Conservation (phyloP, 257 asterid species). For the Paraleonurus japonicus region DNA sequence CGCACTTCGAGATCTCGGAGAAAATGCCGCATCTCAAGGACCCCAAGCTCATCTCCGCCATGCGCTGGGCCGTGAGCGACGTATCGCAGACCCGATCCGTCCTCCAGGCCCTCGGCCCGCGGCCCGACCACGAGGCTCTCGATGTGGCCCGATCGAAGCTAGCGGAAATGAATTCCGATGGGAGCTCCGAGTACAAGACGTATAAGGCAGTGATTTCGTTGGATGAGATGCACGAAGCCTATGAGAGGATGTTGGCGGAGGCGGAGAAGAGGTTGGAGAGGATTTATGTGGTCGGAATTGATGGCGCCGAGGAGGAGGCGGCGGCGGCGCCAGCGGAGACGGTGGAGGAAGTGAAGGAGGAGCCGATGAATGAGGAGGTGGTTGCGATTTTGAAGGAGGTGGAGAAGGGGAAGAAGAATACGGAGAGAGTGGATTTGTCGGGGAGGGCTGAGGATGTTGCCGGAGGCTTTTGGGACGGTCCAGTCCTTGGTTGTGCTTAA, state of each 20-base stretch:
- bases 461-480: slow-evolving; percentile 75
- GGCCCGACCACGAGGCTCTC: slow-evolving; percentile 86
- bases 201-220: slow-evolving; percentile 62
- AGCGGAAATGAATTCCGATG: slow-evolving; percentile 44
- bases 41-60: slow-evolving; percentile 60
- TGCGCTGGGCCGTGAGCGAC: slow-evolving; percentile 75
- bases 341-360: slow-evolving; percentile 36
- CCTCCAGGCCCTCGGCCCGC: slow-evolving; percentile 61
- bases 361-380: slow-evolving; percentile 18
- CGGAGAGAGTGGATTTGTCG: slow-evolving; percentile 65
- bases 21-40: slow-evolving; percentile 77
- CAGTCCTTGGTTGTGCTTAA: slow-evolving; percentile 58
- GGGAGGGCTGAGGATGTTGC: slow-evolving; percentile 58
- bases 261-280: slow-evolving; percentile 73
- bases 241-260: slow-evolving; percentile 71
- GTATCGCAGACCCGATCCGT: slow-evolving; percentile 71
- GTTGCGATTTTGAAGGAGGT: slow-evolving; percentile 54
- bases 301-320: slow-evolving; percentile 41
- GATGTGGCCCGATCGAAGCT: slow-evolving; percentile 59
- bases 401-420: slow-evolving; percentile 44
- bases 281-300: slow-evolving; percentile 59
- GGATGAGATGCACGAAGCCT: slow-evolving; percentile 84
- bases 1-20: slow-evolving; percentile 75
- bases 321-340: slow-evolving; percentile 53
- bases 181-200: slow-evolving; percentile 38